These are phyloP conservation scores for Globisporangium iwayamae DNA, from an alignment of 352 stramenopile genomes.

Conservation along the genomic window DNA sequence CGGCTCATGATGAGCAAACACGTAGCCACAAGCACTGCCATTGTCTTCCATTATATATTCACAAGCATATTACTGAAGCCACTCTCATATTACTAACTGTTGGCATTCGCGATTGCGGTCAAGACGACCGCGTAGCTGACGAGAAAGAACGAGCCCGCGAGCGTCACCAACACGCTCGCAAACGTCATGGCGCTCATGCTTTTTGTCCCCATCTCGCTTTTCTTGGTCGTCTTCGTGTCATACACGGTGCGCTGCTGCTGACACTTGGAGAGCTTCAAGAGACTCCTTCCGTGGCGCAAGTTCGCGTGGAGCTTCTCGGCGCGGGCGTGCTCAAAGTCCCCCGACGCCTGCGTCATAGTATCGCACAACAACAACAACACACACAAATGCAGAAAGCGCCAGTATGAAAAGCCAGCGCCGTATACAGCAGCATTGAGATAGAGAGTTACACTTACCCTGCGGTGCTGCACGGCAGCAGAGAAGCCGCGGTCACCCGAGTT, in stretches of 20 bases:
- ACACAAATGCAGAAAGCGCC: background rate
- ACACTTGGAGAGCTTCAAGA: conserved; percentile 4
- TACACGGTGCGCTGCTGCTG: background rate
- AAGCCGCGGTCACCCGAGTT: conserved; percentile 31
- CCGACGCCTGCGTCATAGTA: conserved; percentile 24
- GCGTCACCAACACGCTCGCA: conserved; percentile 22
- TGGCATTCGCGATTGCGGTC: conserved; percentile 28
- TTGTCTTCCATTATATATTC: background rate
- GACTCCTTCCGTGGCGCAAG: conserved; percentile 25
- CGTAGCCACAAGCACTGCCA: too few relatives aligned
- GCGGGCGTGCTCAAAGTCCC: conserved; percentile 33
- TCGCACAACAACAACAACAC: background rate
- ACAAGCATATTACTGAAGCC: background rate
- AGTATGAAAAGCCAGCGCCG: background rate
- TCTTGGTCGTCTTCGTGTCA: background rate
- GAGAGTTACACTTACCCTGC: conserved; percentile 27
- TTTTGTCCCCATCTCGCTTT: background rate
- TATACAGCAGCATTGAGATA: background rate
- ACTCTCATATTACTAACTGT: background rate
- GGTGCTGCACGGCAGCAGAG: conserved; percentile 54
- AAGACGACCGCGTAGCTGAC: conserved; percentile 37
- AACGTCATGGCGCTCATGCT: conserved; percentile 23
- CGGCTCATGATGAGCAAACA: background rate
- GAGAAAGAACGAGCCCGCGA: conserved; percentile 33
- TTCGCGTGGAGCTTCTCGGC: conserved; percentile 37